Evolutionary conservation across 129 eudicot species (phyloP).

Genomic region (Chrysanthemum makinoi): DNA sequence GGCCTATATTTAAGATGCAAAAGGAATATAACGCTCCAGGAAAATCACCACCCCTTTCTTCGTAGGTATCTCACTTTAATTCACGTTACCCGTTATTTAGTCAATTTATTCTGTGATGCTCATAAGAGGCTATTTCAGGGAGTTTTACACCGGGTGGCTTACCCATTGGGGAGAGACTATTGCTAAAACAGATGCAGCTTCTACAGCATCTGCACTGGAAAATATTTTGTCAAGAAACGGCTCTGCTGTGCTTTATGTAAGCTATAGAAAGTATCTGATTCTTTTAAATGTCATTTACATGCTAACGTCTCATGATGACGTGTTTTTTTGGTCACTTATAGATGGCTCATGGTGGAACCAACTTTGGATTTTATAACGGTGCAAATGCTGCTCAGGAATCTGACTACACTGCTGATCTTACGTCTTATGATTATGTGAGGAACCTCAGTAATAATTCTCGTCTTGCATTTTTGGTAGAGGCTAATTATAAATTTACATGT

Average conservation of each 20-base stretch:
- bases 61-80: slow-evolving; percentile 52
- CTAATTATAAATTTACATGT: background rate
- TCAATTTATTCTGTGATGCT: slow-evolving; percentile 16
- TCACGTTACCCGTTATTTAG: background rate
- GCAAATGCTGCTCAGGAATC: slow-evolving; percentile 77
- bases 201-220: slow-evolving; percentile 72
- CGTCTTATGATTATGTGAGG: slow-evolving; percentile 95
- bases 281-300: background rate
- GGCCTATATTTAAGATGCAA: slow-evolving; percentile 86
- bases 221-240: slow-evolving; percentile 73
- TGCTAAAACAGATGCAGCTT: slow-evolving; percentile 75
- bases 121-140: slow-evolving; percentile 44
- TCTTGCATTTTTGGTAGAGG: background rate
- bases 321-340: slow-evolving; percentile 26
- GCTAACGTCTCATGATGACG: slow-evolving; percentile 7
- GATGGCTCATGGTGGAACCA: slow-evolving; percentile 99
- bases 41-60: slow-evolving; percentile 92
- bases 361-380: slow-evolving; percentile 90
- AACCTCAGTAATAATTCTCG: slow-evolving; percentile 1
- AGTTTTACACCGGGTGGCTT: slow-evolving; percentile 97
- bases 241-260: slow-evolving; percentile 95
- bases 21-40: slow-evolving; percentile 86
- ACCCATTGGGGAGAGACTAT: slow-evolving; percentile 93
- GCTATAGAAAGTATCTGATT: slow-evolving; percentile 15
- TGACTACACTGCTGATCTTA: slow-evolving; percentile 87